Base-by-base conservation (phyloP, 2,329 filamentous ascomycete genomes). In the Septoria linicola region DNA sequence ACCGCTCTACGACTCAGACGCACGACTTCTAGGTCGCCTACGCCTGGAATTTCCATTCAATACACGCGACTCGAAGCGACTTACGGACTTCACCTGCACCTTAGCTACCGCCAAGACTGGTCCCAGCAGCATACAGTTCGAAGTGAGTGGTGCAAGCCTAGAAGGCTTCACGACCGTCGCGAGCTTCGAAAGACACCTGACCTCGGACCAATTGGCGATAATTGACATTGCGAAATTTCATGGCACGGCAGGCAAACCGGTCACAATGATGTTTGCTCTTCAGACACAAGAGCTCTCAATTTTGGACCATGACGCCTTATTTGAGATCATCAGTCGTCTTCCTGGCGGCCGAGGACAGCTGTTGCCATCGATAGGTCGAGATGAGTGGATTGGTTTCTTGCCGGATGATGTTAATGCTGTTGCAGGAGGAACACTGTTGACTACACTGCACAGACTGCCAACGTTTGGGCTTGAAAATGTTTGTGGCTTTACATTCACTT, bases 21-120 rank as follows among this genome's bases (percentile, higher is more conserved):
- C 13, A 4, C 4, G 8, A 19, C 20, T n/a, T 3, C 2, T 3
- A 17, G 3, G 8, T 45, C 13, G 42, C 17, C n/a, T n/a, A n/a
- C n/a, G n/a, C 2, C 42, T 45, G 2, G 43, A 46, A n/a, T 46
- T 14, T n/a, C 16, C 34, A 0, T 46, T 46, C 43, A 46, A 46
- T 8, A n/a, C 27, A 2, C 32, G 43, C 14, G 23, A 27, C 1
- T 31, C 30, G 5, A 46, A 14, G 16, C n/a, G 20, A 3, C 32
- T 46, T 13, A 10, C n/a, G 7, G 13, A 46, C 7, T 39, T 46
- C 14, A 5, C 1, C 1, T 35, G 16, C n/a, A 17, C 30, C 3
- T 1, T 20, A 0, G 10, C n/a, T 6, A 1, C 1, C n/a, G 17
- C 8, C 1, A 4, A 4, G 10, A 1, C 13, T 11, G 27, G 1